Evolutionary conservation across 2,329 filamentous ascomycete species (phyloP), one percentile per base, ranked within the genome.

Genomic region (Nannizziopsis arthrosporioides): DNA sequence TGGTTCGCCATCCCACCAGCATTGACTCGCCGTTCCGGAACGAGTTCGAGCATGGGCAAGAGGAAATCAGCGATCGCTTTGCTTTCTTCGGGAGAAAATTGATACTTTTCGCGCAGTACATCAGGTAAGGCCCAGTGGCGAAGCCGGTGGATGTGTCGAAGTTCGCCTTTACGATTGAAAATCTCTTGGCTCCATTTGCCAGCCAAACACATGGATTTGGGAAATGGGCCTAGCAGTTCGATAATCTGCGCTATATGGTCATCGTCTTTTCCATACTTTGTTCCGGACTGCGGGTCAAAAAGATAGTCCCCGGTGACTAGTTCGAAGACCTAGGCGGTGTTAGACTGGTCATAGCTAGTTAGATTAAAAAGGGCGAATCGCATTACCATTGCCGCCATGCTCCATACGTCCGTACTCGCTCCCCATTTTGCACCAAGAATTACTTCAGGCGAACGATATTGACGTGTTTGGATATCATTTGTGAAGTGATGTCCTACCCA

Each of bases 401-500:
- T 96, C 92, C 92, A 98, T 6, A 96, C 85, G 68, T 98, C 92
- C 1, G 92, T 96, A 63, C 90, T 96, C n/a, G 92, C 92, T 56
- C 92, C 92, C 92, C 92, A 98, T 72, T 96, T 96, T 2, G 88
- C 81, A 35, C 92, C 92, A 15, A 98, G 73, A 52, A 98, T 96
- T 49, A 98, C 92, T 68, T 98, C 92, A 1, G 92, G 92, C 1
- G 92, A 96, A 49, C 92, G 78, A 67, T 98, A 98, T 68, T 98
- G 92, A 60, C 92, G 78, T 7, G 92, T 98, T 66, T 98, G 92
- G 60, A 98, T 98, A 64, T 98, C 92, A 63, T 98, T 95, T 62
- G 92, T 98, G 69, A 98, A 98, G 68, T 98, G 92, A 64, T 98
- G 92, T 55, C 88, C 88, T 22, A 94, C 89, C 92, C 92, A 98